Conservation (phyloP, 2,329 filamentous ascomycete genomes). For the Xylaria sp. region DNA sequence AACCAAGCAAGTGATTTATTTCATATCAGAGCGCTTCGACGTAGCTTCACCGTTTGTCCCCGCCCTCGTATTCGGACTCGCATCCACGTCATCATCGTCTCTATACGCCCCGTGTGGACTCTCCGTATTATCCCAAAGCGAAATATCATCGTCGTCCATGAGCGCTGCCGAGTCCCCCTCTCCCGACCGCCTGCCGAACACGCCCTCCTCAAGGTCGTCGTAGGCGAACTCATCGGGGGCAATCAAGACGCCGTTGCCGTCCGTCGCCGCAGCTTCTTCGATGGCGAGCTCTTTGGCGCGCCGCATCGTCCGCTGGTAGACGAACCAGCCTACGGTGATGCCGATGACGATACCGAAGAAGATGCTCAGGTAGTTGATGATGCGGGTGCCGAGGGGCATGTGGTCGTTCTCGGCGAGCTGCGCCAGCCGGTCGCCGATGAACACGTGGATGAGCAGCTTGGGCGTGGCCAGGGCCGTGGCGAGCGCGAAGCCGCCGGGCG, state of each 20-base stretch:
- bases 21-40: slow-evolving; percentile 6
- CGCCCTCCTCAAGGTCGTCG: slow-evolving; percentile 59
- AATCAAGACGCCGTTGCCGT: slow-evolving; percentile 19
- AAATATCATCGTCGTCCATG: slow-evolving; percentile 70
- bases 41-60: slow-evolving; percentile 10
- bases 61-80: slow-evolving; percentile 5
- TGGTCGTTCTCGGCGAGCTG: slow-evolving; percentile 84
- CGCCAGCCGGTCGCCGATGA: slow-evolving; percentile 87
- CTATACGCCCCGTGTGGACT: slow-evolving; percentile 29
- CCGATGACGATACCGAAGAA: slow-evolving; percentile 77
- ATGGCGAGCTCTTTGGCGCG: slow-evolving; percentile 68
- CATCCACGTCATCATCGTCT: slow-evolving; percentile 34
- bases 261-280: slow-evolving; percentile 50
- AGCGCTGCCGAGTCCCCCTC: slow-evolving; percentile 64
- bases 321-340: slow-evolving; percentile 80
- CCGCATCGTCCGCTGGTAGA: slow-evolving; percentile 79
- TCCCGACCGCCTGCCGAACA: slow-evolving; percentile 47
- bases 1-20: slow-evolving; percentile 15
- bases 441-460: slow-evolving; percentile 91
- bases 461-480: slow-evolving; percentile 86
- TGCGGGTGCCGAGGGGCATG: slow-evolving; percentile 82
- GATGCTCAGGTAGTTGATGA: slow-evolving; percentile 87
- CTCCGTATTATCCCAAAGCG: slow-evolving; percentile 60
- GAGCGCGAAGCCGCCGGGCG: slow-evolving; percentile 77
- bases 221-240: slow-evolving; percentile 47